Percentiles rank a stretch among this genome's conserved stretches.
Conservation (phyloP, 108 stramenopile species). For the Skeletonema potamos region DNA sequence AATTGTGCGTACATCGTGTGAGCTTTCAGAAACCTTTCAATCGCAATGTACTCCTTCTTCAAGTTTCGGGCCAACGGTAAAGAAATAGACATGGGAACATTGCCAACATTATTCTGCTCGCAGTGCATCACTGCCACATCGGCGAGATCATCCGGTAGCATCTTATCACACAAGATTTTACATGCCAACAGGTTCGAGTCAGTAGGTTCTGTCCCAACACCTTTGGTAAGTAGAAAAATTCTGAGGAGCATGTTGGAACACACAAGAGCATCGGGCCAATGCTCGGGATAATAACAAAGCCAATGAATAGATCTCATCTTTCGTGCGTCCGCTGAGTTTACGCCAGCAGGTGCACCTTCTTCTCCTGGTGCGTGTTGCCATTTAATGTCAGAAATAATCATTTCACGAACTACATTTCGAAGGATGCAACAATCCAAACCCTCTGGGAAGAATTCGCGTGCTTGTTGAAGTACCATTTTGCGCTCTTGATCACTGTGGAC, state of each 20-base stretch:
- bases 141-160: conserved; percentile 29
- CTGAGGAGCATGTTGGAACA: conserved; percentile 71
- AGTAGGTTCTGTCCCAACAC: conserved; percentile 2
- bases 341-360: conserved; percentile 30
- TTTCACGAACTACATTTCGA: conserved; percentile 51
- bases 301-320: conserved; percentile 66
- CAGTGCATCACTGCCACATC: conserved; percentile 26
- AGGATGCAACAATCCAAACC: conserved; percentile 50
- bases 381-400: conserved; percentile 39
- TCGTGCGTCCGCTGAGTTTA: conserved; percentile 35
- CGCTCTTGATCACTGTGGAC: conserved; percentile 59
- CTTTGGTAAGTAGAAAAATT: conserved; percentile 47
- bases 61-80: conserved; percentile 25
- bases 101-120: neutral
- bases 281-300: conserved; percentile 60
- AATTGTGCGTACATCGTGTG: conserved; percentile 35
- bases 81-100: conserved; percentile 10
- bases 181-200: conserved; percentile 12
- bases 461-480: conserved; percentile 50
- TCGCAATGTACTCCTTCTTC: conserved; percentile 31
- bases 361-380: conserved; percentile 42
- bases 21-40: conserved; percentile 25
- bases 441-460: conserved; percentile 54
- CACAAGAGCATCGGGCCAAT: conserved; percentile 66
- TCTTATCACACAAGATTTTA: conserved; percentile 28